These are phyloP conservation scores for Ogataea naganishii DNA, from an alignment of 805 yeast genomes.

Conservation along the genomic window DNA sequence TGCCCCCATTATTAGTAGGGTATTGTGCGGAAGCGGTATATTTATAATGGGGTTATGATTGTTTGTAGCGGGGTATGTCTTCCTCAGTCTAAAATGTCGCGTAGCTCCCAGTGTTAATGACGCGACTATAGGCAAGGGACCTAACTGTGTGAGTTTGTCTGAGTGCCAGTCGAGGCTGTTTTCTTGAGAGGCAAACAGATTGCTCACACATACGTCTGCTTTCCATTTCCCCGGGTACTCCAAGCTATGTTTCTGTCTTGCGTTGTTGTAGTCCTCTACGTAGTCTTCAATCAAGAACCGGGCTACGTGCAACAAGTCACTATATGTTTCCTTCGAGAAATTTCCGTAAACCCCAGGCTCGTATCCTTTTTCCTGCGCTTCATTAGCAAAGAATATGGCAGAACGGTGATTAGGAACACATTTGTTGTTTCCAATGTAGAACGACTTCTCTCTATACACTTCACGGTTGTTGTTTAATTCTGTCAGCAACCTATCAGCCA, in stretches of 20 bases:
- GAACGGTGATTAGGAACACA: constrained; percentile 53
- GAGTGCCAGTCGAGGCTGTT: constrained; percentile 68
- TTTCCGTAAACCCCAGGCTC: constrained; percentile 11
- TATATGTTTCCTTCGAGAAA: constrained; percentile 21
- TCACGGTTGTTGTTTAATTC: constrained; percentile 33
- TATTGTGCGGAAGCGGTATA: constrained; percentile 62
- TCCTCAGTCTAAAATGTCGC: constrained; percentile 54
- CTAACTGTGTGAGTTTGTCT: constrained; percentile 62
- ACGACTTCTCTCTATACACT: constrained; percentile 33
- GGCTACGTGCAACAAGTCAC: constrained; percentile 31
- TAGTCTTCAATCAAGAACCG: constrained; percentile 29
- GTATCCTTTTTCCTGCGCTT: constrained; percentile 3
- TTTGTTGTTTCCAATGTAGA: constrained; percentile 53
- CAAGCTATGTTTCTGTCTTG: constrained; percentile 20
- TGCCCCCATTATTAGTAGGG: constrained; percentile 64
- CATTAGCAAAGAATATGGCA: constrained; percentile 24
- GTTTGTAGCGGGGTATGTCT: constrained; percentile 21
- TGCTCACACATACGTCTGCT: constrained; percentile 46
- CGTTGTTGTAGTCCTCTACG: constrained; percentile 23
- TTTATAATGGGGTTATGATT: constrained; percentile 30
- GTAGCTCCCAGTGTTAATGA: constrained; percentile 64
- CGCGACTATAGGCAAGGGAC: constrained; percentile 63
- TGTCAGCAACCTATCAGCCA: constrained; percentile 37
- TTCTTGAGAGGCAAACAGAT: constrained; percentile 39
- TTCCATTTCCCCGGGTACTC: constrained; percentile 38